These are phyloP conservation scores for Aspergillus taichungensis DNA, from an alignment of 495 filamentous ascomycete species.

Conservation along the genomic window DNA sequence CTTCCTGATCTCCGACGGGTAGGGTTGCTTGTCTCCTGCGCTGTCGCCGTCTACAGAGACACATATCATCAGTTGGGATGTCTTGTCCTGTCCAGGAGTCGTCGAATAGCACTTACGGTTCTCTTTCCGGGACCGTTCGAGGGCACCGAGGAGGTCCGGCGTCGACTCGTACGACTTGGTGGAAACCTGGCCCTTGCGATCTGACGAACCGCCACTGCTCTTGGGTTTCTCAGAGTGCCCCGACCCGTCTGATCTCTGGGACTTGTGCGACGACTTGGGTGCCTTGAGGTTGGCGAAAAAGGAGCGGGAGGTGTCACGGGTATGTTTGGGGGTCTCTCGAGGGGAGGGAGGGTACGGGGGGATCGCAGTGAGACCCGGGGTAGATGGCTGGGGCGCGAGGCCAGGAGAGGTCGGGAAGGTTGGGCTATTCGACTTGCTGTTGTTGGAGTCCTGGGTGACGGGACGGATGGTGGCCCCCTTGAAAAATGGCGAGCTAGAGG, in stretches of 20 bases:
- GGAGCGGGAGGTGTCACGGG: conserved; percentile 45
- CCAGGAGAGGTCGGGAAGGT: conserved; percentile 24
- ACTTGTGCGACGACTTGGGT: conserved; percentile 42
- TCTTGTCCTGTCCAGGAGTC: not conserved
- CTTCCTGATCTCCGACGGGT: conserved; percentile 19
- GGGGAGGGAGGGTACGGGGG: conserved; percentile 46
- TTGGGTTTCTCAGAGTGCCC: conserved; percentile 32
- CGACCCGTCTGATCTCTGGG: conserved; percentile 34
- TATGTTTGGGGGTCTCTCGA: conserved; percentile 37
- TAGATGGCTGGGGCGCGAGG: conserved; percentile 22
- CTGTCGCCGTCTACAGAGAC: conserved; percentile 9
- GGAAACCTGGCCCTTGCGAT: conserved; percentile 26
- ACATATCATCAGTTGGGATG: conserved; percentile 3
- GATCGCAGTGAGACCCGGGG: conserved; percentile 45
- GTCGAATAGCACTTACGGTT: conserved; percentile 17
- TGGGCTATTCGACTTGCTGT: conserved; percentile 24
- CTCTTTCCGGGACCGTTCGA: conserved; percentile 23
- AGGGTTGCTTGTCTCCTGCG: conserved; percentile 16
- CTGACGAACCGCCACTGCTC: conserved; percentile 36
- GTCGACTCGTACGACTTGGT: conserved; percentile 33
- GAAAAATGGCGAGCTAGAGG: conserved; percentile 33
- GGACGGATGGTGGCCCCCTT: conserved; percentile 38
- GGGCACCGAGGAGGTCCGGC: conserved; percentile 29
- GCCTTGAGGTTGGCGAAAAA: conserved; percentile 51
- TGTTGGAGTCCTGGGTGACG: conserved; percentile 33